Evolutionary conservation across 768 basidiomycete species (phyloP).

Genomic region (Multifurca ochricompacta): DNA sequence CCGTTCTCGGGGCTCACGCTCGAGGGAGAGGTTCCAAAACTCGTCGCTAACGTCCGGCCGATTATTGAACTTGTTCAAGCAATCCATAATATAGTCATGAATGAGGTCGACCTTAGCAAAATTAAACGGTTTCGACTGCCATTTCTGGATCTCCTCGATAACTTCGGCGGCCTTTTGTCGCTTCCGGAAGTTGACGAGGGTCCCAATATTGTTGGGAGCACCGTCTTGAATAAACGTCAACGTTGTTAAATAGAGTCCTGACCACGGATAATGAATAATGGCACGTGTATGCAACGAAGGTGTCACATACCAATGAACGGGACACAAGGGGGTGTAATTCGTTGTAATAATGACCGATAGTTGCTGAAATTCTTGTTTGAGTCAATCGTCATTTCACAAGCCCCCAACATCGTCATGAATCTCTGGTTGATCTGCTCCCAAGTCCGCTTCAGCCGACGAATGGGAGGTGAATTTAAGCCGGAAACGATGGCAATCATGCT

Average conservation of each 20-base stretch:
- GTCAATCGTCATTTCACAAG: conserved; percentile 86
- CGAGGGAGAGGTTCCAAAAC: conserved; percentile 81
- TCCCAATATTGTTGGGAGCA: conserved; percentile 75
- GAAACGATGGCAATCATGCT: conserved; percentile 96
- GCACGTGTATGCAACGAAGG: background rate
- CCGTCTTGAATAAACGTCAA: conserved; percentile 99
- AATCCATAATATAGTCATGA: conserved; percentile 69
- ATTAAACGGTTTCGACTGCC: conserved; percentile 90
- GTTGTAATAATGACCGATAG: conserved; percentile 77
- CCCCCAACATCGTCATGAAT: conserved; percentile 61
- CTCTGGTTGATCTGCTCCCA: conserved; percentile 84
- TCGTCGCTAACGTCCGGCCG: conserved; percentile 62
- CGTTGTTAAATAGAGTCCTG: conserved; percentile 93
- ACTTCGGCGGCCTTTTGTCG: conserved; percentile 94
- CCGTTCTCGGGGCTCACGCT: conserved; percentile 87
- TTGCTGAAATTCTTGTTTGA: conserved; percentile 91
- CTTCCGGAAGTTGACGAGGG: conserved; percentile 92
- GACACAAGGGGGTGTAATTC: conserved; percentile 86
- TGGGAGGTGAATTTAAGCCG: conserved; percentile 88
- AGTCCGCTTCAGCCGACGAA: conserved; percentile 85
- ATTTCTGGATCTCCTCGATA: conserved; percentile 92
- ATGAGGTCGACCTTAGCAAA: conserved; percentile 61
- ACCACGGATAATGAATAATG: background rate
- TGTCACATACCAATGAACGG: conserved; percentile 80
- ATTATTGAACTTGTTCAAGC: conserved; percentile 63